Evolutionary conservation across 768 basidiomycete genomes (phyloP), one percentile per base, ranked within the genome.

Genomic region (Fistulinella prunicolor): DNA sequence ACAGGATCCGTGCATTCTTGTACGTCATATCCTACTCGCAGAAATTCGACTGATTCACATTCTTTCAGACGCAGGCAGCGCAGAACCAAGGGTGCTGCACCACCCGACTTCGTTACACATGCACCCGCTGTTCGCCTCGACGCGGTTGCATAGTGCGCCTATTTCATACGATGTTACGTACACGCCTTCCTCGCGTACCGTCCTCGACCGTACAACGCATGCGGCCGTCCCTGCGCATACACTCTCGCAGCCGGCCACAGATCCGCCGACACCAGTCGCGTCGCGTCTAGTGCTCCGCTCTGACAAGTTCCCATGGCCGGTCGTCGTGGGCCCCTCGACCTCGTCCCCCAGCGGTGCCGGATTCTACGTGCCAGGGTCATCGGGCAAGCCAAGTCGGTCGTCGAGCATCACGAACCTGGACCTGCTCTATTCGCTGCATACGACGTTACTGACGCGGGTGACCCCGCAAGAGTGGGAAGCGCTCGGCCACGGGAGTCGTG

Each of bases 391-490:
- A 8, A 44, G 51, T 23, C 54, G 55, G 28, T 66, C 70, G 2
- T 63, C 55, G 12, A 58, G 51, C 35, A 72, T 85, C 38, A 81
- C 80, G n/a, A 85, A 82, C 59, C 66, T 82, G 28, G 85, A 86
- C 53, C 72, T 87, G 17, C 71, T 86, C 10, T 74, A 77, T 48
- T 77, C 83, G 3, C 57, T 86, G 34, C 78, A 87, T 53, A 69
- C 70, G 14, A 77, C 81, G 4, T 75, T 86, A 36, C 63, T 75
- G 38, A 64, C 68, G 14, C 75, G 78, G n/a, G 75, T 85, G 7
- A 82, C 82, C 10, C 75, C 76, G 4, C 74, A 78, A 44, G 85
- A 87, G 55, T 87, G 85, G 85, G 76, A 77, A 40, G 64, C 72
- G 0, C 72, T 86, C 5, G 82, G 81, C 0, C 68, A 75, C 41